These are phyloP conservation scores for Aureobasidium namibiae DNA, from an alignment of 2,329 filamentous ascomycete genomes.

Conservation along the genomic window DNA sequence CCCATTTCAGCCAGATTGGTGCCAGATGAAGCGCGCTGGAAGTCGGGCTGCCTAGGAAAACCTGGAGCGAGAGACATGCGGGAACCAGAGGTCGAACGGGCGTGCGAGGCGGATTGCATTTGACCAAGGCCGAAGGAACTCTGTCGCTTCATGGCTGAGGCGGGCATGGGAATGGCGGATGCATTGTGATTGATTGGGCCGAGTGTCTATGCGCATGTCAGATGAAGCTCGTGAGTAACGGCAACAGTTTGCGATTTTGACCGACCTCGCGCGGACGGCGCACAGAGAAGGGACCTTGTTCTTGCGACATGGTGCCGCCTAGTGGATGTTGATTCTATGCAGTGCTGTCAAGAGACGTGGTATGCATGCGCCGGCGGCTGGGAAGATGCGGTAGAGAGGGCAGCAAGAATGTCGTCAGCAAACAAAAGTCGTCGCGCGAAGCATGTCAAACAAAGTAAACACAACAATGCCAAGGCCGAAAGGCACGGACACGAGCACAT, in stretches of 20 bases:
- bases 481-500: background rate
- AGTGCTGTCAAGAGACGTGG: background rate
- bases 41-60: conserved; percentile 78
- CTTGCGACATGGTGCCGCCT: conserved; percentile 64
- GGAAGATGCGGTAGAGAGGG: background rate
- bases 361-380: background rate
- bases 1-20: conserved; percentile 71
- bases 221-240: background rate
- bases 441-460: background rate
- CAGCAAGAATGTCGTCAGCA: conserved; percentile 4
- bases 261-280: conserved; percentile 83
- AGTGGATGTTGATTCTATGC: background rate
- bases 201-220: conserved; percentile 56
- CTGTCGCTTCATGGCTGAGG: conserved; percentile 88
- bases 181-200: conserved; percentile 70
- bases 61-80: conserved; percentile 78
- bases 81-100: conserved; percentile 72
- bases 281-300: conserved; percentile 81
- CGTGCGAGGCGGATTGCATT: conserved; percentile 62
- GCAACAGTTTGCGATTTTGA: conserved; percentile 14
- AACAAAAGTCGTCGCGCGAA: conserved; percentile 3
- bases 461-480: conserved; percentile 7
- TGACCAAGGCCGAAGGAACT: conserved; percentile 64
- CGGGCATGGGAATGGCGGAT: conserved; percentile 78
- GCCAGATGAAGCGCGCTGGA: conserved; percentile 68